Conservation (phyloP, 225 moss, liverwort and hornwort genomes). For the Polytrichum commune region DNA sequence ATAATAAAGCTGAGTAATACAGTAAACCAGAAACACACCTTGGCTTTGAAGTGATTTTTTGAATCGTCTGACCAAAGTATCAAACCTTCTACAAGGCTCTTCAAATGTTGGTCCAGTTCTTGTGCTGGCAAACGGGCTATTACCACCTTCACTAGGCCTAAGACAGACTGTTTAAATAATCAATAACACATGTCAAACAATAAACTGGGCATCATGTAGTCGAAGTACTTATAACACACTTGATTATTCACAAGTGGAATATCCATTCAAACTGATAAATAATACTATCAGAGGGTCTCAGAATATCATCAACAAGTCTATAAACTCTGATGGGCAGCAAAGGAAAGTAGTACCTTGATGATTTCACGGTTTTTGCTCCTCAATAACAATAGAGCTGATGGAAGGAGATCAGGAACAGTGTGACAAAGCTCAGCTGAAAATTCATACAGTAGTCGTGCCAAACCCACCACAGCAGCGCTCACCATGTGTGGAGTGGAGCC, state of each 20-base stretch:
- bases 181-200: no score
- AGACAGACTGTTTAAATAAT: slow-evolving; percentile 57
- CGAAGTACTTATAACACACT: no score
- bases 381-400: slow-evolving; percentile 78
- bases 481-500: slow-evolving; percentile 95
- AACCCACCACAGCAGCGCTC: slow-evolving; percentile 91
- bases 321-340: not conserved
- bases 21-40: slow-evolving; percentile 38
- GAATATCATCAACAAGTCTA: no score
- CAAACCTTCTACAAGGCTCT: slow-evolving; percentile 83
- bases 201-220: no score
- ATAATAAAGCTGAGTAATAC: no score
- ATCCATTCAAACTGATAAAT: no score
- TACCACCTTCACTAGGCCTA: slow-evolving; percentile 90
- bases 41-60: slow-evolving; percentile 99
- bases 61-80: slow-evolving; percentile 98
- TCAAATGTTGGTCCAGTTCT: slow-evolving; percentile 74
- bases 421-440: slow-evolving; percentile 82
- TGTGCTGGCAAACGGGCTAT: slow-evolving; percentile 87
- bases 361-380: slow-evolving; percentile 86
- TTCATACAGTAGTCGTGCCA: slow-evolving; percentile 86
- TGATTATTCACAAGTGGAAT: no score
- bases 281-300: no score
- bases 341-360: slow-evolving; percentile 50
- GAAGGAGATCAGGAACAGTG: slow-evolving; percentile 95